Percentiles rank a stretch among this genome's conserved stretches.
Conservation (phyloP, 2,329 filamentous ascomycete species). For the Diatrype stigma region DNA sequence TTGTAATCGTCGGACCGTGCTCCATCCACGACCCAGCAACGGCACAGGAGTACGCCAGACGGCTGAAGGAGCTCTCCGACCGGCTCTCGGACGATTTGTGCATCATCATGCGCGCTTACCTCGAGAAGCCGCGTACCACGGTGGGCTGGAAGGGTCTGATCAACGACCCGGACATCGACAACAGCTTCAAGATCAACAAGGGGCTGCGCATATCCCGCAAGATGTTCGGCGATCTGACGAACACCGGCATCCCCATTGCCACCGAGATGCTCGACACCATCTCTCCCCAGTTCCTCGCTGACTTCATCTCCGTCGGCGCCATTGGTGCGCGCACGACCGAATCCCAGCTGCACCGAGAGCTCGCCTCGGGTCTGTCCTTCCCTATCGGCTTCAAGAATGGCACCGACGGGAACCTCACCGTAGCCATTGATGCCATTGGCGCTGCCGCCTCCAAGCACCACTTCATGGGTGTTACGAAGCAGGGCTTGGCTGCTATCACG, state of each 20-base stretch:
- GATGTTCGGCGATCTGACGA: constrained; percentile 87
- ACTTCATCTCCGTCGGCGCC: constrained; percentile 90
- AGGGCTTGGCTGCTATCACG: constrained; percentile 91
- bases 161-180: constrained; percentile 97
- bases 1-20: constrained; percentile 93
- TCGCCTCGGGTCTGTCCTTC: constrained; percentile 92
- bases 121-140: constrained; percentile 97
- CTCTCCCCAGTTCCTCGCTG: constrained; percentile 94
- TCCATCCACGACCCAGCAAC: constrained; percentile 91
- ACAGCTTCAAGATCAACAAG: constrained; percentile 99
- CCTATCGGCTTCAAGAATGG: constrained; percentile 99
- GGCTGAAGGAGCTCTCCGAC: constrained; percentile 71
- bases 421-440: constrained; percentile 94
- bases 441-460: constrained; percentile 82
- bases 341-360: constrained; percentile 91
- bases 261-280: constrained; percentile 99
- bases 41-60: constrained; percentile 82
- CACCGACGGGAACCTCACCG: constrained; percentile 84
- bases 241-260: constrained; percentile 86
- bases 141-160: constrained; percentile 99
- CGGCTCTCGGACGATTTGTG: constrained; percentile 79
- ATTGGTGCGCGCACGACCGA: constrained; percentile 96
- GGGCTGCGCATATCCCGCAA: constrained; percentile 87
- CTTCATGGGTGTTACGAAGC: constrained; percentile 98
- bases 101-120: constrained; percentile 97